phyloP scores from a whole-genome alignment of 129 eudicot genomes.

The Flaveria brownii region DNA sequence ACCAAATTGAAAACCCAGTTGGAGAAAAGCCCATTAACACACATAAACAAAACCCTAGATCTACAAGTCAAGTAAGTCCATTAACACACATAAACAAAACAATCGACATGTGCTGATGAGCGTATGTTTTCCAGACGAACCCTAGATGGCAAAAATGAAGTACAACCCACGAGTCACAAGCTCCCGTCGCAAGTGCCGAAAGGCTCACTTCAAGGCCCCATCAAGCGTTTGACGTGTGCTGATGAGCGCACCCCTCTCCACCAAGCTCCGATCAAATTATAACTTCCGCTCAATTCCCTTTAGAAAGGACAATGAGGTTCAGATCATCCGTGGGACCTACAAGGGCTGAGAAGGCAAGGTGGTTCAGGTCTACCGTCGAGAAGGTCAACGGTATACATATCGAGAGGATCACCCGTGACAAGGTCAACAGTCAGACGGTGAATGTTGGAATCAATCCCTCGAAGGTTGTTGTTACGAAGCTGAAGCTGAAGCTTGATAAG shows the following conservation, averaged over 20 bases:
- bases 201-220: constrained; percentile 82
- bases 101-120: no score
- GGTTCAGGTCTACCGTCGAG: constrained; percentile 56
- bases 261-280: constrained; percentile 61
- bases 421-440: constrained; percentile 72
- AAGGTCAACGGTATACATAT: constrained; percentile 69
- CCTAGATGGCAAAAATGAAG: constrained; percentile 50
- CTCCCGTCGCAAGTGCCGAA: constrained; percentile 72
- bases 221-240: constrained; percentile 66
- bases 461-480: constrained; percentile 58
- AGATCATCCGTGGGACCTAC: constrained; percentile 69
- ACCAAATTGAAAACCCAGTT: no score
- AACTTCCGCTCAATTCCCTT: constrained; percentile 68
- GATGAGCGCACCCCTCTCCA: constrained; percentile 67
- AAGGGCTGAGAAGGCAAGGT: constrained; percentile 70
- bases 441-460: constrained; percentile 67
- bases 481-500: constrained; percentile 66
- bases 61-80: no score
- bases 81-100: no score
- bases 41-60: no score
- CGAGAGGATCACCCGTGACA: constrained; percentile 73
- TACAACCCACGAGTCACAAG: constrained; percentile 58
- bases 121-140: constrained; percentile 16
- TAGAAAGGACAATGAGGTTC: constrained; percentile 72
- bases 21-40: no score